A percentile compares a stretch with the other conserved stretches of the same genome.
These are phyloP conservation scores for Microcyclospora pomicola DNA, from an alignment of 2,329 filamentous ascomycete genomes.

Conservation along the genomic window DNA sequence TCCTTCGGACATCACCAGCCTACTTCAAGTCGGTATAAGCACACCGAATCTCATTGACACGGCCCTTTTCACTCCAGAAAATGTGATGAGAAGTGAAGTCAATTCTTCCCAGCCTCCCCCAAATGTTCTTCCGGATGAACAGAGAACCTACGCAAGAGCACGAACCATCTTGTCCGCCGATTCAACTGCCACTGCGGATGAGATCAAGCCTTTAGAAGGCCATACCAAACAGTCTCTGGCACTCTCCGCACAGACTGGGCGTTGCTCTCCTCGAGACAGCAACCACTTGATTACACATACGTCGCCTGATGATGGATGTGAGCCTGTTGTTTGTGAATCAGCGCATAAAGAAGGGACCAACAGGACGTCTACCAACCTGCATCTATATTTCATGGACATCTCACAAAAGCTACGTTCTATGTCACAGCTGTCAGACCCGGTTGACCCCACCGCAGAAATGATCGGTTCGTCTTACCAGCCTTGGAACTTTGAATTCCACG, in stretches of 20 bases:
- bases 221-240: background rate
- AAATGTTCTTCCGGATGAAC: too few relatives aligned
- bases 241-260: background rate
- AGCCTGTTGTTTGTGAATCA: background rate
- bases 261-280: background rate
- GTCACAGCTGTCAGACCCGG: slow-evolving; percentile 24
- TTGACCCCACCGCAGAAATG: slow-evolving; percentile 2
- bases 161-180: too few relatives aligned
- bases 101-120: too few relatives aligned
- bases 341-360: background rate
- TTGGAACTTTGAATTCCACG: slow-evolving; percentile 10
- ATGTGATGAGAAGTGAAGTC: too few relatives aligned
- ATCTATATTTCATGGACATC: slow-evolving; percentile 32
- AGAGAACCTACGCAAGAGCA: too few relatives aligned
- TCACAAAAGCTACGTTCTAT: slow-evolving; percentile 31
- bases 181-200: too few relatives aligned
- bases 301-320: too few relatives aligned
- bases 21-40: too few relatives aligned
- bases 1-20: too few relatives aligned
- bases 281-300: background rate
- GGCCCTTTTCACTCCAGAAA: too few relatives aligned
- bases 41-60: too few relatives aligned
- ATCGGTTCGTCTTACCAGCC: slow-evolving; percentile 2
- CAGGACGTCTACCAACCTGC: slow-evolving; percentile 14
- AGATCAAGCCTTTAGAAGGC: background rate